phyloP scores from a whole-genome alignment of 169 alveolate genomes.

The Cystoisospora suis region DNA sequence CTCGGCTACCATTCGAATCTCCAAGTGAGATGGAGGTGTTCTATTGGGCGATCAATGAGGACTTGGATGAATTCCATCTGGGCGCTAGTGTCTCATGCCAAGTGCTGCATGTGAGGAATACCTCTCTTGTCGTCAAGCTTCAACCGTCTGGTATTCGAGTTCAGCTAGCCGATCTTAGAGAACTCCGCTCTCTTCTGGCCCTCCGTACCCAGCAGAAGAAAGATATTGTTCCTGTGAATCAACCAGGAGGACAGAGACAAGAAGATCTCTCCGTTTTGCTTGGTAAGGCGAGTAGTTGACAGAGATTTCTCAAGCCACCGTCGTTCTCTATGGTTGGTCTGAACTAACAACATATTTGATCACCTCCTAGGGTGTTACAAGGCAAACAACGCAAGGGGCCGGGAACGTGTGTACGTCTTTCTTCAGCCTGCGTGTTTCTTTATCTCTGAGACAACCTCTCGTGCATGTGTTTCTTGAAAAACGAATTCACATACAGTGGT shows the following conservation, averaged over 20 bases:
- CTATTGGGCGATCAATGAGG: conserved; percentile 72
- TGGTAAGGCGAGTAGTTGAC: neutral
- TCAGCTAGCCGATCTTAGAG: conserved; percentile 69
- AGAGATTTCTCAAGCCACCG: no score
- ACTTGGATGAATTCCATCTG: conserved; percentile 62
- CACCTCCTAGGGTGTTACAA: no score
- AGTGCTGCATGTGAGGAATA: neutral
- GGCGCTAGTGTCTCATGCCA: conserved; percentile 78
- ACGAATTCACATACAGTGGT: no score
- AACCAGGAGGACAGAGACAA: neutral
- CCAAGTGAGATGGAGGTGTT: conserved; percentile 73
- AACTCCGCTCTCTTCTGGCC: conserved; percentile 33
- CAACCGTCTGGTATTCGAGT: conserved; percentile 77
- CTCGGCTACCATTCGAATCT: conserved; percentile 63
- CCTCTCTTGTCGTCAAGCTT: conserved; percentile 52
- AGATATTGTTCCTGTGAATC: neutral
- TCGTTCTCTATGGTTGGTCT: no score
- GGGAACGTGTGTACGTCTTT: no score
- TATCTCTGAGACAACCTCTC: no score
- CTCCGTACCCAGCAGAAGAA: neutral
- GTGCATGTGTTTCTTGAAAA: no score
- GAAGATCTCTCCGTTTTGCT: conserved; percentile 35
- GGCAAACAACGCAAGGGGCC: no score
- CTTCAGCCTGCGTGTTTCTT: no score
- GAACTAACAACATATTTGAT: no score